A percentile compares a stretch with the other conserved stretches of the same genome.
Conservation (phyloP, 306 rosid species). For the Trichosanthes truncata region DNA sequence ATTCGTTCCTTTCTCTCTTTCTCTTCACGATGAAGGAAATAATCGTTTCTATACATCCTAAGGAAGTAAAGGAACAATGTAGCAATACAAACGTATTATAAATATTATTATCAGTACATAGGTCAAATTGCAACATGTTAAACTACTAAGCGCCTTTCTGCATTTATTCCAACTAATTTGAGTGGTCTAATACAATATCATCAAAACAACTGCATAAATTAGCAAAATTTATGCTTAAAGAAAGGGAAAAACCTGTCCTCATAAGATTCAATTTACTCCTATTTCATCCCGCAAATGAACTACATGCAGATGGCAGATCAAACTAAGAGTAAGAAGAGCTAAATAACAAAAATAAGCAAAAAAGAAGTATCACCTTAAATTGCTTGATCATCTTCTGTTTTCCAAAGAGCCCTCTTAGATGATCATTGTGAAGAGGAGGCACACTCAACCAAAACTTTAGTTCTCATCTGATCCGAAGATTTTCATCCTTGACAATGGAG, state of each 20-base stretch:
- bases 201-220: not conserved
- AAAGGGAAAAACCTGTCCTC: not conserved
- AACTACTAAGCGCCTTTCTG: not conserved
- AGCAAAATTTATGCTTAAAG: not conserved
- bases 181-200: not conserved
- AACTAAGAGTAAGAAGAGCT: not conserved
- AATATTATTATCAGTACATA: not conserved
- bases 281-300: not conserved
- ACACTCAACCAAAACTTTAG: constrained; percentile 22
- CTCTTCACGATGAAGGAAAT: not conserved
- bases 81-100: not conserved
- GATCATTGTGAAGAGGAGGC: constrained; percentile 21
- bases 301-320: not conserved
- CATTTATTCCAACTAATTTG: not conserved
- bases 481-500: constrained; percentile 74
- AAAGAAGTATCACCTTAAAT: not conserved
- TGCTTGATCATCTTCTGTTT: not conserved
- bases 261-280: not conserved
- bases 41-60: not conserved
- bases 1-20: not conserved
- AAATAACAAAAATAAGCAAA: not conserved
- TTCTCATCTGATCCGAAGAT: constrained; percentile 62
- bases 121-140: not conserved
- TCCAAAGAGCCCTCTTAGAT: constrained; percentile 1
- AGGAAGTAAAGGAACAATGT: not conserved